phyloP scores from a whole-genome alignment of 257 asterid genomes.

The Solanum arcanum region DNA sequence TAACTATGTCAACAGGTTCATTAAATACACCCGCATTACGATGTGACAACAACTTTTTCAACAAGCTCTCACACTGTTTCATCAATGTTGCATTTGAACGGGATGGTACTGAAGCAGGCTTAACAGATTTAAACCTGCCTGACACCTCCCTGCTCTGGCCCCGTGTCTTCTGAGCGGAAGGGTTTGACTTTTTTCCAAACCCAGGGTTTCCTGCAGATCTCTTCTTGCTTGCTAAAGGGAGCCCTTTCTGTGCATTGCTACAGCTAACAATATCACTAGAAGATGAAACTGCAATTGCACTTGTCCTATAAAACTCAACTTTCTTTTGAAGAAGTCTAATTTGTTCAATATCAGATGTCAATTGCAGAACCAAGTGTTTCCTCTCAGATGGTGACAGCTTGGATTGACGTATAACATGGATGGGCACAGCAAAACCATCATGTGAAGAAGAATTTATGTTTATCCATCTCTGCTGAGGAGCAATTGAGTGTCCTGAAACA shows the following conservation, averaged over 20 bases:
- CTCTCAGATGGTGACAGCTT: slow-evolving; percentile 50
- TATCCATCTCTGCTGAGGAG: slow-evolving; percentile 57
- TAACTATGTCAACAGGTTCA: slow-evolving; percentile 64
- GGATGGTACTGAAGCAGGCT: slow-evolving; percentile 7
- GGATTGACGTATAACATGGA: slow-evolving; percentile 44
- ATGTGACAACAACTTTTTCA: slow-evolving; percentile 64
- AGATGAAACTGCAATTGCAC: slow-evolving; percentile 31
- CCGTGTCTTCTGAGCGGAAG: slow-evolving; percentile 16
- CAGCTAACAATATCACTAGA: slow-evolving; percentile 40
- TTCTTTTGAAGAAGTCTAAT: slow-evolving; percentile 41
- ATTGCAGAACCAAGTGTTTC: slow-evolving; percentile 36
- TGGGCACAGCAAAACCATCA: slow-evolving; percentile 64
- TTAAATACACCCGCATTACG: slow-evolving; percentile 51
- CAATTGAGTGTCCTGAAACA: slow-evolving; percentile 27
- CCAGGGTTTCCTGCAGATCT: slow-evolving; percentile 27
- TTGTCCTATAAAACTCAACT: slow-evolving; percentile 31
- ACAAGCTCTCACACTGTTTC: slow-evolving; percentile 59
- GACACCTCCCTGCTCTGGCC: slow-evolving; percentile 47
- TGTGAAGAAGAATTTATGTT: slow-evolving; percentile 59
- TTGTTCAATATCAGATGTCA: slow-evolving; percentile 68
- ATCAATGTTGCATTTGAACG: slow-evolving; percentile 24
- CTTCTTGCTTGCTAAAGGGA: slow-evolving; percentile 21
- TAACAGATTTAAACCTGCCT: slow-evolving; percentile 47
- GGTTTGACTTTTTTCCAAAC: slow-evolving; percentile 19
- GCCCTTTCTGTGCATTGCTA: slow-evolving; percentile 28